Base-by-base conservation (phyloP, 164 flowering plant genomes). In the Euptelea pleiosperma region DNA sequence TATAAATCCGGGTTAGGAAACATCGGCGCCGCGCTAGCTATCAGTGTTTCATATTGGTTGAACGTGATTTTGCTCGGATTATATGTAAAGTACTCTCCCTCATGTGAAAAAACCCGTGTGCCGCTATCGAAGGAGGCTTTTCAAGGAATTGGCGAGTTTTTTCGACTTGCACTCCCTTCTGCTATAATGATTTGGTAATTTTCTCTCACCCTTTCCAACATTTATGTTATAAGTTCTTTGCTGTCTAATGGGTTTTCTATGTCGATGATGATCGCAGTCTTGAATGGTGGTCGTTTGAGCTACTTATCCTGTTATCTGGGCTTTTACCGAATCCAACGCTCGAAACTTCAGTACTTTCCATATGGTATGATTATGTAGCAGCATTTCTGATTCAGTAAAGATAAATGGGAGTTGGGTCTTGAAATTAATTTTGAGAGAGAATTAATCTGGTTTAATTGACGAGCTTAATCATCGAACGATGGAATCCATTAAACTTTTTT, bases 241-340 rank as follows among this genome's bases (percentile, higher is more conserved):
- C n/a, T 18, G 2, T 31, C 14, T 25, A 39, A 51, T 14, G 3
- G 12, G 10, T 52, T 44, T 41, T 39, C 29, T 22, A 25, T 39
- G 12, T 31, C n/a, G n/a, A n/a, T 63, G 42, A 35, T 67, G 43
- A 6, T 18, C 63, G 39, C 57, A 87, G 95, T 69, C 83, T 87
- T 21, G 91, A 84, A 36, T 86, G 86, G 88, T 86, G 96, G 96
- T 79, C 91, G 1, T 89, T 69, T 67, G 93, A 89, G 77, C 68
- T 86, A 21, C 68, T 89, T 4, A 52, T 86, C 57, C 57, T 89
- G 70, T 69, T 84, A 8, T 84, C 96, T 15, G 96, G 96, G 3
- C 77, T 84, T 34, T 52, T 84, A 64, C 90, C 87, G 4, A 79
- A 84, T 65, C 91, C 93, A 28, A 39, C 75, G 61, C 82, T 86